These are phyloP conservation scores for Claviceps cyperi DNA, from an alignment of 2,329 filamentous ascomycete genomes.

Conservation along the genomic window DNA sequence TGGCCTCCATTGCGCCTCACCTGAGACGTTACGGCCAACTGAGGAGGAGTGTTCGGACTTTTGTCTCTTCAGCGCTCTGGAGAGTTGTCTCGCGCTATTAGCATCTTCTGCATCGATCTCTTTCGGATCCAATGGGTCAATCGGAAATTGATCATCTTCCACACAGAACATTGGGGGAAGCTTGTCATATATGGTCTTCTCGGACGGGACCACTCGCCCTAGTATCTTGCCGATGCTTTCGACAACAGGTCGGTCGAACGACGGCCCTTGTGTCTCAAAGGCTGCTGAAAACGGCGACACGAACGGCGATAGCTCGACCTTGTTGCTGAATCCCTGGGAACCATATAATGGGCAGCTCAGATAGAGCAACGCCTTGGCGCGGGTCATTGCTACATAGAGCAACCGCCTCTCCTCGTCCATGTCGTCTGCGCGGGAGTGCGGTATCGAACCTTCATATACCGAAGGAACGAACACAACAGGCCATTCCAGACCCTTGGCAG, in stretches of 20 bases:
- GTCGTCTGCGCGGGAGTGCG: conserved; percentile 76
- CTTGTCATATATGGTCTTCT: conserved; percentile 36
- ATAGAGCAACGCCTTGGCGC: conserved; percentile 75
- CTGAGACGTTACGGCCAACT: conserved; percentile 6
- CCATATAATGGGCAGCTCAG: conserved; percentile 65
- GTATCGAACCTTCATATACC: conserved; percentile 79
- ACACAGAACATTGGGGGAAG: conserved; percentile 38
- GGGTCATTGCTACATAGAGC: conserved; percentile 92
- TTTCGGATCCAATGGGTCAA: conserved; percentile 39
- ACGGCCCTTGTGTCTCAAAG: conserved; percentile 51
- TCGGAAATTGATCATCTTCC: conserved; percentile 55
- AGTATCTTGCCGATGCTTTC: conserved; percentile 59
- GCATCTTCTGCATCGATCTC: conserved; percentile 10
- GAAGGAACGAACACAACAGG: conserved; percentile 87
- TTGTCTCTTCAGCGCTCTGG: conserved; percentile 16
- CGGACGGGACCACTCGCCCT: conserved; percentile 42
- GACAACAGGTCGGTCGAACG: conserved; percentile 47
- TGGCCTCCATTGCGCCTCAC: conserved; percentile 24
- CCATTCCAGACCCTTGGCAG: conserved; percentile 93
- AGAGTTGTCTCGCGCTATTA: conserved; percentile 8
- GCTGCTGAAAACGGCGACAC: conserved; percentile 34
- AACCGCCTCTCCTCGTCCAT: conserved; percentile 74
- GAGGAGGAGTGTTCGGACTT: conserved; percentile 11
- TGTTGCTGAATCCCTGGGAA: conserved; percentile 39
- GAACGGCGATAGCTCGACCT: conserved; percentile 58